These are phyloP conservation scores for Pecoramyces ruminantium DNA, from an alignment of 192 early-diverging fungal genomes.

Conservation along the genomic window DNA sequence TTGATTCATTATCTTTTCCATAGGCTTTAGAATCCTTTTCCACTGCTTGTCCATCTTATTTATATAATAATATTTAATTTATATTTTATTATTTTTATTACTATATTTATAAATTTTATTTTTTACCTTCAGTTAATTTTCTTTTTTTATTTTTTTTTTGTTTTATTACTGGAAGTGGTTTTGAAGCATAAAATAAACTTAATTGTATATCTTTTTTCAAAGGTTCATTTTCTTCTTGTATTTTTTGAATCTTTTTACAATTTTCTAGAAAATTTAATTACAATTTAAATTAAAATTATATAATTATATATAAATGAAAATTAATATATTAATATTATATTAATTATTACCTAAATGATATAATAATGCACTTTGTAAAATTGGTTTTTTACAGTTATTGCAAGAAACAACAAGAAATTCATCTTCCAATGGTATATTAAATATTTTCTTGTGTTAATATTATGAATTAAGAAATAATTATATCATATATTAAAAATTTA, in stretches of 20 bases:
- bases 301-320: neutral
- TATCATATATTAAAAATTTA: no score
- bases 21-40: neutral
- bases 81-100: no score
- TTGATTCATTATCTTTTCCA: neutral
- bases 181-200: neutral
- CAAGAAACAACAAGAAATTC: constrained; percentile 46
- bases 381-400: constrained; percentile 38
- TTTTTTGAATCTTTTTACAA: constrained; percentile 3
- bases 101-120: neutral
- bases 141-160: constrained; percentile 8
- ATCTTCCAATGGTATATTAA: constrained; percentile 37
- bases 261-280: constrained; percentile 3
- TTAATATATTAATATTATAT: neutral
- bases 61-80: neutral
- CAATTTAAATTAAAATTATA: neutral
- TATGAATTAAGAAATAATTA: neutral
- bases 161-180: neutral
- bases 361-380: constrained; percentile 39
- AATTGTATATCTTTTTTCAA: neutral
- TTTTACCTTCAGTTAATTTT: neutral
- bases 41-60: neutral
- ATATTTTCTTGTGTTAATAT: neutral
- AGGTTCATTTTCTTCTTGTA: neutral
- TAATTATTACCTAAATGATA: constrained; percentile 45